Base-by-base conservation (phyloP, 352 stramenopile genomes). In the Phytophthora megakarya region DNA sequence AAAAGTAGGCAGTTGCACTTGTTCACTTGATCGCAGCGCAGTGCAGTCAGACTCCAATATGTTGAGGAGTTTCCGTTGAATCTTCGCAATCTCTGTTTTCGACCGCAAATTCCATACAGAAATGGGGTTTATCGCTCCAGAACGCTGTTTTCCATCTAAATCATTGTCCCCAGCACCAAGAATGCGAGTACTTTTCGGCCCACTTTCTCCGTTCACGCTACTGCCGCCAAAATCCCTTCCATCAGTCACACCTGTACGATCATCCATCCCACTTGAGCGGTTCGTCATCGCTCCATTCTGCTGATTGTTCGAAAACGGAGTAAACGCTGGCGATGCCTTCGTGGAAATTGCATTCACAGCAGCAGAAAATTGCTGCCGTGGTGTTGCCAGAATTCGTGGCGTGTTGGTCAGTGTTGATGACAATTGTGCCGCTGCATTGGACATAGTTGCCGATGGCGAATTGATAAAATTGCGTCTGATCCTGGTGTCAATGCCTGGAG, bases 301-400 rank as follows among this genome's bases (percentile, higher is more conserved):
- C 16, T 72, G 44, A 39, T 53, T 25, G 7, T 83, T 66, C 18
- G 80, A 75, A 45, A 90, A 89, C 3, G 77, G 76, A 9, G 70
- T 72, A 57, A 91, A 90, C n/a, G 81, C 65, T 15, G 84, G 84
- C 0, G 84, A 80, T 1, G 82, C 79, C 53, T 91, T 93, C 0
- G 83, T 89, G 16, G 84, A 92, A 15, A 92, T 86, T 7, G 81
- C 82, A 55, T 72, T 93, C 44, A 94, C 80, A 6, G 86, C 86
- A 3, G 87, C 85, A 0, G 85, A 90, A 38, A 93, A 77, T 51
- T 92, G 84, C 57, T 92, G 87, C 0, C 84, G 74, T 21, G 85
- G 87, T 11, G 84, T 89, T 4, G 84, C 61, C 21, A 95, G 46
- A 18, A 93, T 69, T 28, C 83, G 83, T 6, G 84, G 84, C 1